Evolutionary conservation across 768 basidiomycete species (phyloP).

Genomic region (Pisolithus microcarpus): DNA sequence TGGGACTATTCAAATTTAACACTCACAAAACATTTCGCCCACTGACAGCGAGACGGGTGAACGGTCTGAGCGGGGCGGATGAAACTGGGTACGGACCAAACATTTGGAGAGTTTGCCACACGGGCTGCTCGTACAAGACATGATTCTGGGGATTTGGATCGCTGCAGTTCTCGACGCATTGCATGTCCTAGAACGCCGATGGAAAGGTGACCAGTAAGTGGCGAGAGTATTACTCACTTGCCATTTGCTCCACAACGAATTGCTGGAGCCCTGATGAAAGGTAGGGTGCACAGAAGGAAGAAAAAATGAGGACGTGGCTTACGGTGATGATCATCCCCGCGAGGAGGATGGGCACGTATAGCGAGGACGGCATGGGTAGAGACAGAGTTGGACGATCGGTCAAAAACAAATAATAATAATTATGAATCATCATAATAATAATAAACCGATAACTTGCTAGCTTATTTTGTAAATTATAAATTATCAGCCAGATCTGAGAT

Average conservation of each 20-base stretch:
- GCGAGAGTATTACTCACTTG: conserved; percentile 43
- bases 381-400: conserved; percentile 1
- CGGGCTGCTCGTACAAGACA: conserved; percentile 88
- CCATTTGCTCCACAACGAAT: conserved; percentile 79
- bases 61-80: conserved; percentile 6
- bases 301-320: conserved; percentile 7
- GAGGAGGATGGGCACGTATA: conserved; percentile 74
- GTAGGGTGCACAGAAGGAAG: neutral
- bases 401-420: conserved; percentile 10
- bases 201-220: conserved; percentile 3
- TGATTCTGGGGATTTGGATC: conserved; percentile 52
- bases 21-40: conserved; percentile 91
- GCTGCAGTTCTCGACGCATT: conserved; percentile 92
- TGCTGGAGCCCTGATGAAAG: conserved; percentile 57
- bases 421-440: too few relatives aligned
- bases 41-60: conserved; percentile 46
- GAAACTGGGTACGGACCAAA: conserved; percentile 51
- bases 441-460: too few relatives aligned
- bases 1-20: conserved; percentile 10
- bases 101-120: conserved; percentile 90
- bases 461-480: too few relatives aligned
- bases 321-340: conserved; percentile 91
- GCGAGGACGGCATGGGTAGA: conserved; percentile 52
- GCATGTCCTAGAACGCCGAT: conserved; percentile 66
- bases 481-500: conserved; percentile 20